Evolutionary conservation across 2,329 filamentous ascomycete genomes (phyloP).

Genomic region (Fusarium temperatum): DNA sequence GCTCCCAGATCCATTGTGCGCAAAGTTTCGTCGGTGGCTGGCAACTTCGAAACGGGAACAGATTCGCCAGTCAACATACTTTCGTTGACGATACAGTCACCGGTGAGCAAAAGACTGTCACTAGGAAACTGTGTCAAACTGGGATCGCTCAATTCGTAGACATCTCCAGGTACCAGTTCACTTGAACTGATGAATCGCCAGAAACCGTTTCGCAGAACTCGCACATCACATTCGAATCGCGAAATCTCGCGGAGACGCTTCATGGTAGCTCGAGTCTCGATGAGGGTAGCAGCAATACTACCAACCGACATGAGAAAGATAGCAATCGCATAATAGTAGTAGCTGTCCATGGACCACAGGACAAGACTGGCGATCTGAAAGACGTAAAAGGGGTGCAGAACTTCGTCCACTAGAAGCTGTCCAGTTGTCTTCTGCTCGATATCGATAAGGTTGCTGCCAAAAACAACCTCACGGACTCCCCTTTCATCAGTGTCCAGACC

Average conservation of each 20-base stretch:
- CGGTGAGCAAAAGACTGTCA: constrained; percentile 88
- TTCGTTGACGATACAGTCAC: constrained; percentile 98
- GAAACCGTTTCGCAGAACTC: constrained; percentile 92
- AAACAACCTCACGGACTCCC: constrained; percentile 82
- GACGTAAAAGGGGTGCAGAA: constrained; percentile 97
- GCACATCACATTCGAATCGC: constrained; percentile 92
- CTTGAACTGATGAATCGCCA: constrained; percentile 89
- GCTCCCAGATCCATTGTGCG: constrained; percentile 78
- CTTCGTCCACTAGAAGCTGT: constrained; percentile 90
- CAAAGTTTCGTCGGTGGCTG: constrained; percentile 83
- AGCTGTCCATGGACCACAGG: constrained; percentile 94
- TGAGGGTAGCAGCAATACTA: constrained; percentile 87
- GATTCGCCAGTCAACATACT: constrained; percentile 99
- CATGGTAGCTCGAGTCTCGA: constrained; percentile 95
- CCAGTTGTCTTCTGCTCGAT: constrained; percentile 88
- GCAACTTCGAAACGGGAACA: constrained; percentile 92
- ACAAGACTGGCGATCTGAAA: constrained; percentile 95
- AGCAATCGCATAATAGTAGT: constrained; percentile 96
- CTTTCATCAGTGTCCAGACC: constrained; percentile 92
- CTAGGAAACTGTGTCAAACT: constrained; percentile 88
- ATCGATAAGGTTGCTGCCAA: constrained; percentile 90
- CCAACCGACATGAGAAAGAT: constrained; percentile 95
- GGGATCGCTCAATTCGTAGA: constrained; percentile 97
- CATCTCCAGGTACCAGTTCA: constrained; percentile 92
- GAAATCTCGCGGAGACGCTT: constrained; percentile 89